phyloP scores from a whole-genome alignment of 2,329 filamentous ascomycete genomes.

The Paecilomyces sp. region DNA sequence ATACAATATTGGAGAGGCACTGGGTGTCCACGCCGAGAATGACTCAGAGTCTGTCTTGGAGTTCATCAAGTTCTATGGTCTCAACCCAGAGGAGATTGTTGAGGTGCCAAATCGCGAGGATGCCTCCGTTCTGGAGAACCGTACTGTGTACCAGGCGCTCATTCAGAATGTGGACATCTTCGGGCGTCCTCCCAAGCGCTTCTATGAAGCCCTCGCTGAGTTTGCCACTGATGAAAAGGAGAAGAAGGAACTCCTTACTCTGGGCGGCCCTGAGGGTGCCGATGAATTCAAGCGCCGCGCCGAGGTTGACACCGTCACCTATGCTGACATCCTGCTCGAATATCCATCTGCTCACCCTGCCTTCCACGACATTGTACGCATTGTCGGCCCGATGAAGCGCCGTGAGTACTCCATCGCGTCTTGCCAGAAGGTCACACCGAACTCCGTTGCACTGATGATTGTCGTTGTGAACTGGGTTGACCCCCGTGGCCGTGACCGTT shows the following conservation, averaged over 20 bases:
- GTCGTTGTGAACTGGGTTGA: constrained; percentile 97
- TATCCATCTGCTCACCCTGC: constrained; percentile 81
- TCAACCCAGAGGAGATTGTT: constrained; percentile 77
- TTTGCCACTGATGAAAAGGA: constrained; percentile 78
- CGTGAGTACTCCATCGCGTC: constrained; percentile 99
- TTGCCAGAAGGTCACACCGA: constrained; percentile 88
- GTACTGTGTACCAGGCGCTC: constrained; percentile 87
- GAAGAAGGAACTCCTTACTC: constrained; percentile 67
- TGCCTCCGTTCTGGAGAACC: constrained; percentile 65
- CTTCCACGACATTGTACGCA: constrained; percentile 81
- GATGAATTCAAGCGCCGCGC: constrained; percentile 86
- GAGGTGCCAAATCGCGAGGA: constrained; percentile 85
- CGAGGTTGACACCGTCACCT: constrained; percentile 87
- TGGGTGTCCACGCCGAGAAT: constrained; percentile 95
- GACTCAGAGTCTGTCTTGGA: constrained; percentile 68
- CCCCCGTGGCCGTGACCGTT: constrained; percentile 75
- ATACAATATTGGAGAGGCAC: constrained; percentile 94
- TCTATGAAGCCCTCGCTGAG: constrained; percentile 87
- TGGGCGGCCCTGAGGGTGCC: constrained; percentile 72
- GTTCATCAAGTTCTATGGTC: constrained; percentile 85
- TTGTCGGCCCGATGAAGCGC: constrained; percentile 88
- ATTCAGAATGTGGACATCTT: constrained; percentile 94
- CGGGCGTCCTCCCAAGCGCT: constrained; percentile 91
- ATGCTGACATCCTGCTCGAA: constrained; percentile 81
- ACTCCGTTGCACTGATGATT: constrained; percentile 86